phyloP scores from a whole-genome alignment of 805 yeast species.

The Vanderwaltozyma tropicalis region DNA sequence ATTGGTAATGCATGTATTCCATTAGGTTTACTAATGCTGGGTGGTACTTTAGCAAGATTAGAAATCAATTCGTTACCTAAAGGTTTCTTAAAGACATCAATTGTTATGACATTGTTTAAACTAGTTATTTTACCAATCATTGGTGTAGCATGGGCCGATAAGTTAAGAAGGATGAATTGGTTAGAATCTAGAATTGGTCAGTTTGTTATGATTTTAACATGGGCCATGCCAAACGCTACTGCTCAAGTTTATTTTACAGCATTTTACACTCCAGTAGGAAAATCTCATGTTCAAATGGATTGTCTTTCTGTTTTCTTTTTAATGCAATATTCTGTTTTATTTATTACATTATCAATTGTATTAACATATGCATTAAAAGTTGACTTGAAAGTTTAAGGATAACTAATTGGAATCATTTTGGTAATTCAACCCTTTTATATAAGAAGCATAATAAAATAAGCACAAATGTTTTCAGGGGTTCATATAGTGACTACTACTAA shows the following conservation, averaged over 20 bases:
- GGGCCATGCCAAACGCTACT: constrained; percentile 82
- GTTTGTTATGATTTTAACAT: constrained; percentile 63
- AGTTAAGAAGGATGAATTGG: constrained; percentile 53
- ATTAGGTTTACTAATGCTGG: constrained; percentile 67
- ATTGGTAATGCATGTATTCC: constrained; percentile 87
- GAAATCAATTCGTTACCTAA: constrained; percentile 46
- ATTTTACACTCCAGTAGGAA: constrained; percentile 62
- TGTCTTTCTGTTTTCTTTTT: constrained; percentile 64
- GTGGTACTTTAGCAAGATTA: constrained; percentile 80
- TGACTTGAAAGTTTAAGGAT: constrained; percentile 21
- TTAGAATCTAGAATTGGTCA: constrained; percentile 47
- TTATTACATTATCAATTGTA: constrained; percentile 59
- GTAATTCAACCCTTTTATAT: no score
- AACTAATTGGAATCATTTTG: no score
- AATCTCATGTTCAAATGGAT: constrained; percentile 54
- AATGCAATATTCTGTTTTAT: constrained; percentile 52
- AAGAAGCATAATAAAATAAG: no score
- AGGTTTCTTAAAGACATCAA: constrained; percentile 53
- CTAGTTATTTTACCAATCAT: constrained; percentile 68
- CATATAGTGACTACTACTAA: no score
- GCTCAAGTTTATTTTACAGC: constrained; percentile 83
- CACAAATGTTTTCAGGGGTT: no score
- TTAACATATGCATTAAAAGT: constrained; percentile 44
- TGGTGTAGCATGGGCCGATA: constrained; percentile 60
- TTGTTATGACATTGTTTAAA: constrained; percentile 45